Conservation (phyloP, 768 basidiomycete genomes). For the Suillus subaureus region DNA sequence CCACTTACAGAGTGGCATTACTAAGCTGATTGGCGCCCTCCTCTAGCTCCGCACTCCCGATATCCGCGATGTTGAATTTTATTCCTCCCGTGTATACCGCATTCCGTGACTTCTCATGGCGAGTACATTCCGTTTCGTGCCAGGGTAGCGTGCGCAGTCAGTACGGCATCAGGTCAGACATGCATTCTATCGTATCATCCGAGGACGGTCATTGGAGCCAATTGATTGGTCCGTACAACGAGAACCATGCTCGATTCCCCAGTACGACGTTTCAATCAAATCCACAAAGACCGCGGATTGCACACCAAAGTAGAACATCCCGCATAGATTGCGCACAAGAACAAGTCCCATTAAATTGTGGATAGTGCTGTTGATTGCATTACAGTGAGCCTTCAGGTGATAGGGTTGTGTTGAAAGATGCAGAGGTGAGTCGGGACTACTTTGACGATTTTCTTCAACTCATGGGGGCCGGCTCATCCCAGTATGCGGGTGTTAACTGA, state of each 20-base stretch:
- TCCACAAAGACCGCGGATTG: conserved; percentile 94
- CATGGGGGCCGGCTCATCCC: no score
- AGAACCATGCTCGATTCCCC: conserved; percentile 77
- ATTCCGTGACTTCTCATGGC: conserved; percentile 18
- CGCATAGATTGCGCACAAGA: conserved; percentile 90
- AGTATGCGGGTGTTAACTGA: no score
- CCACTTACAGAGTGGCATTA: no score
- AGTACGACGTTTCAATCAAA: conserved; percentile 71
- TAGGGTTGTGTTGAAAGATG: no score
- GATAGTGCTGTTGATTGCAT: conserved; percentile 89
- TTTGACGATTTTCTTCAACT: no score
- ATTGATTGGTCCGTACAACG: conserved; percentile 56
- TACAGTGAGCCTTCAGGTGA: no score
- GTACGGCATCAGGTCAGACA: conserved; percentile 49
- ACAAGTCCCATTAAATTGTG: conserved; percentile 99
- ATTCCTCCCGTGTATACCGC: conserved; percentile 12
- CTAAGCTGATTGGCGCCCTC: no score
- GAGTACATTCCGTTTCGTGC: background rate
- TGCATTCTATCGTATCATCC: background rate
- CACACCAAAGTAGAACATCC: conserved; percentile 97
- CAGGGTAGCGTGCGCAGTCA: background rate
- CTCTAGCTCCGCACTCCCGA: conserved; percentile 78
- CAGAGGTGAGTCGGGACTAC: no score
- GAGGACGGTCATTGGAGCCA: no score
- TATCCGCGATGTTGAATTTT: conserved; percentile 26